Evolutionary conservation across 73 alveolate species (phyloP).

Genomic region (Paramecium pentaurelia): DNA sequence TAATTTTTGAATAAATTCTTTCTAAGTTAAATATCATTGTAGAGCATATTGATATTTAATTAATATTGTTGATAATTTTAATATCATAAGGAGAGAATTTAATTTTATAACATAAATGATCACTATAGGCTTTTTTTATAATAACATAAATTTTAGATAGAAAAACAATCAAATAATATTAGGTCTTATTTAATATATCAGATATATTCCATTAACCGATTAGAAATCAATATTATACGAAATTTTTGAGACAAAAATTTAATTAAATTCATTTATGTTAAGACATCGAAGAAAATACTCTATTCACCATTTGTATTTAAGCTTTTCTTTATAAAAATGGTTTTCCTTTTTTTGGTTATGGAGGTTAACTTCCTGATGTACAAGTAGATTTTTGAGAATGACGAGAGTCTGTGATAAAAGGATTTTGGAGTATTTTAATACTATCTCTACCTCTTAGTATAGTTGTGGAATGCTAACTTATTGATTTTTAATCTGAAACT

Average conservation of each 20-base stretch:
- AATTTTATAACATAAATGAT: background rate
- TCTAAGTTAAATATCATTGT: background rate
- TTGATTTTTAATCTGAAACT: background rate
- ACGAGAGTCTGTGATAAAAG: background rate
- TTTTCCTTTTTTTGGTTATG: background rate
- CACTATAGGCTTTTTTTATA: background rate
- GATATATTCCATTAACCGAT: background rate
- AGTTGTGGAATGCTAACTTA: background rate
- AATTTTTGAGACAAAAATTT: background rate
- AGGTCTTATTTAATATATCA: background rate
- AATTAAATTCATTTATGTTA: background rate
- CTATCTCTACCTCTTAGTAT: background rate
- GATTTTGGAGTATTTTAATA: background rate
- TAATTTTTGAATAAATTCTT: background rate
- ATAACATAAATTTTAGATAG: background rate
- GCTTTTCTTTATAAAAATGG: slow-evolving; percentile 22
- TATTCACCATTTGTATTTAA: background rate
- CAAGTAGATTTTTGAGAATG: background rate
- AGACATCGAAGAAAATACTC: slow-evolving; percentile 11
- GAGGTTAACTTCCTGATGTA: background rate
- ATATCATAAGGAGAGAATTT: background rate
- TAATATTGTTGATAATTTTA: background rate
- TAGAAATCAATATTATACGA: background rate
- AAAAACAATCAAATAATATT: background rate
- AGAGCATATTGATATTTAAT: background rate